Conservation (phyloP, 129 eudicot genomes). For the Artemisia tridentata region DNA sequence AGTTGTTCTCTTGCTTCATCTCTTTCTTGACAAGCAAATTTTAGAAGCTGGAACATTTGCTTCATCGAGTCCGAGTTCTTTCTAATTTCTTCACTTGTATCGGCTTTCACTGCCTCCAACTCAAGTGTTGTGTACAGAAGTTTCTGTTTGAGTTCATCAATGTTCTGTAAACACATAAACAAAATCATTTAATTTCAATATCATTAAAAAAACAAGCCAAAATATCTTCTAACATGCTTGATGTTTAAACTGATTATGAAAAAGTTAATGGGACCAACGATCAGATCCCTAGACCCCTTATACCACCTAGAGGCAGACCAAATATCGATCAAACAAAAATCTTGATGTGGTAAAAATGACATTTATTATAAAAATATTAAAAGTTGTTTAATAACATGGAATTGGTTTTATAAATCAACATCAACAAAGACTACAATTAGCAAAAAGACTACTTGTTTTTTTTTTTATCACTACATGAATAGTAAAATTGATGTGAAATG, state of each 20-base stretch:
- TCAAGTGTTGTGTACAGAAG: constrained; percentile 63
- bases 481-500: constrained; percentile 4
- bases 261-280: background rate
- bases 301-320: constrained; percentile 31
- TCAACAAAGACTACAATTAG: constrained; percentile 25
- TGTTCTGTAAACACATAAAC: constrained; percentile 33
- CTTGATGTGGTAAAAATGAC: constrained; percentile 28
- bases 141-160: constrained; percentile 68
- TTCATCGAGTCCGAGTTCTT: constrained; percentile 48
- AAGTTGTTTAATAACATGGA: constrained; percentile 15
- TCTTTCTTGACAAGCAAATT: constrained; percentile 65
- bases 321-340: constrained; percentile 8
- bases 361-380: constrained; percentile 19
- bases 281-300: constrained; percentile 12
- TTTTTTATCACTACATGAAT: background rate
- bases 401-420: constrained; percentile 27
- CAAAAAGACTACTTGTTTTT: constrained; percentile 10
- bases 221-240: background rate
- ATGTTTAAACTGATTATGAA: background rate
- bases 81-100: constrained; percentile 54
- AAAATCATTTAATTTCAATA: background rate
- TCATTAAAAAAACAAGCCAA: background rate
- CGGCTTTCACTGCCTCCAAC: constrained; percentile 55
- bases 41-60: constrained; percentile 51
- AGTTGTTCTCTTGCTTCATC: constrained; percentile 84